Base-by-base conservation (phyloP, 257 asterid species). In the Plantago elongata region DNA sequence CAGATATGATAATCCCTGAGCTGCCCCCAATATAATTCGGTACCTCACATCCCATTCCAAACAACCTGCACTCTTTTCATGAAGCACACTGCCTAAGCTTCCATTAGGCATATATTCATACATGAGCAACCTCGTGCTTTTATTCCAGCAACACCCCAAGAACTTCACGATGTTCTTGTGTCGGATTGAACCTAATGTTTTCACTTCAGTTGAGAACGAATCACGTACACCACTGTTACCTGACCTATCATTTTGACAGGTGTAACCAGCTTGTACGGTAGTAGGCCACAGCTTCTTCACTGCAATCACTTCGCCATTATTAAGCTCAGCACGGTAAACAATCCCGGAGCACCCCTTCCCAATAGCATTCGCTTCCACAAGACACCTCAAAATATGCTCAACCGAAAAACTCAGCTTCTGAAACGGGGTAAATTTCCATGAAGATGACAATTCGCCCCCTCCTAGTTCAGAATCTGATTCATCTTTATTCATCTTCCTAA, bases 81-180 rank as follows among this genome's bases (percentile, higher is more conserved):
- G 95, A 9, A 89, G 86, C 22, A 89, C 69, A 9, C 94, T 73
- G 3, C 97, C 97, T 17, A 89, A 75, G 77, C 97, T 86, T 14
- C 95, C 97, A 42, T 89, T 86, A 29, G 95, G 90, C 89, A 89
- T 84, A 81, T 84, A 89, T 42, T 89, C 96, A 57, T 86, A 89
- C 96, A 89, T 82, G 22, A 89, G 90, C 73, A 89, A 61, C 76
- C 83, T 81, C 7, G 89, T 89, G 44, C 43, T 81, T 50, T 75
- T 74, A 72, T 86, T 89, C 97, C 95, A 86, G 45, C 95, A 86
- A 54, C 91, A 89, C 10, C 97, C 97, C 50, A 89, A 67, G 74
- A 89, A 86, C 81, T 78, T 79, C n/a, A 89, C 89, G 3, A 89
- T 84, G 74, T 89, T 89, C 76, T 89, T 89, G 54, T 86, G 97